A percentile compares a stretch with the other conserved stretches of the same genome.
Evolutionary conservation across 2,329 filamentous ascomycete species (phyloP).

Genomic region (Aureobasidium subglaciale): DNA sequence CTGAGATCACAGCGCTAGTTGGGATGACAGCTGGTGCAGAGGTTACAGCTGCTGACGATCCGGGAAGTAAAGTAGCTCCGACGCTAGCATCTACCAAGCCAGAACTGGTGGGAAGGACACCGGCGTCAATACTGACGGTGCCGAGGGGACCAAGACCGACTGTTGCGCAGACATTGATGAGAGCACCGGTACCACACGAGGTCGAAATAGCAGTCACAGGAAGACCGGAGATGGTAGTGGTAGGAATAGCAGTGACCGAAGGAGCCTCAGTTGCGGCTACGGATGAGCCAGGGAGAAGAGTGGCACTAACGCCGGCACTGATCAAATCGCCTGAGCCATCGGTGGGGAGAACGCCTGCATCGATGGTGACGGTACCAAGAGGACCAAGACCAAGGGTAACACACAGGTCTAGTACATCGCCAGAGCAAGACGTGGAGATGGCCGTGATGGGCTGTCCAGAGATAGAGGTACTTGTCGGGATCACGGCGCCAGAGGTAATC

Average conservation of each 20-base stretch:
- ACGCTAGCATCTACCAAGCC: not conserved
- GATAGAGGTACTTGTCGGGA: too few species aligned
- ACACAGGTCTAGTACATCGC: not conserved
- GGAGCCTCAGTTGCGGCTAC: not conserved
- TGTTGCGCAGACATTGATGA: not conserved
- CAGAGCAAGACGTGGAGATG: not conserved
- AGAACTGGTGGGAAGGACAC: not conserved
- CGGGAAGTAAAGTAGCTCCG: not conserved
- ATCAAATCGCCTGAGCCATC: not conserved
- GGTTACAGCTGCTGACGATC: too few species aligned
- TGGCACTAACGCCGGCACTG: not conserved
- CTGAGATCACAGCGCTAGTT: not conserved
- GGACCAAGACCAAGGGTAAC: not conserved
- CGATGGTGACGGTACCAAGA: not conserved
- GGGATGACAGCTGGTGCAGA: not conserved
- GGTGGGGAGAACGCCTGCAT: not conserved
- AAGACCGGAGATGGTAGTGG: not conserved
- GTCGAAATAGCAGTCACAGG: not conserved
- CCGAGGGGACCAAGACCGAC: not conserved
- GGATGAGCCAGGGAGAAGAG: not conserved
- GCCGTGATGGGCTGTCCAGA: too few species aligned
- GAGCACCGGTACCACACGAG: not conserved
- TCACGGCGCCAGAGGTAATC: not conserved
- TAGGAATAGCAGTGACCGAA: not conserved
- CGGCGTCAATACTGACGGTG: not conserved